These are phyloP conservation scores for Chlorella sp. DNA, from an alignment of 139 green algal genomes.

Conservation along the genomic window DNA sequence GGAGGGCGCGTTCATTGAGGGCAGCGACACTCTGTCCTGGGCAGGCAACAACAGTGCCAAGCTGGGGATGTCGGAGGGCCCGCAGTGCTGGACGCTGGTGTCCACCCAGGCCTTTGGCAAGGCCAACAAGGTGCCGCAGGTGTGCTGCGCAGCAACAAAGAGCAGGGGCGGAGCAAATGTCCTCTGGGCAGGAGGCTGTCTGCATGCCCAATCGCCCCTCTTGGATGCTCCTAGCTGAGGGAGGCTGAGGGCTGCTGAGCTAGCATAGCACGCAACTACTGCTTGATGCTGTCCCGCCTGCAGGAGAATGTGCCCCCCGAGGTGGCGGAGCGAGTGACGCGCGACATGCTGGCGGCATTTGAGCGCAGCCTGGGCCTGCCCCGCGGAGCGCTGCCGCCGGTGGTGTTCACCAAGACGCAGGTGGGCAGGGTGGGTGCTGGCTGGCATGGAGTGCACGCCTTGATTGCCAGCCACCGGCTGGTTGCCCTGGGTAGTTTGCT, in stretches of 20 bases:
- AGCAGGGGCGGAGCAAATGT: too few species aligned
- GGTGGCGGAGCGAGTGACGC: conserved; percentile 56
- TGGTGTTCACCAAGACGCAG: conserved; percentile 35
- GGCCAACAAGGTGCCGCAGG: conserved; percentile 50
- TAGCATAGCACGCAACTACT: not conserved
- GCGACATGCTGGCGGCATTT: conserved; percentile 65
- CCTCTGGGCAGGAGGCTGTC: too few species aligned
- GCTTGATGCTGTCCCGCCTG: not conserved
- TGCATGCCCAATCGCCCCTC: too few species aligned
- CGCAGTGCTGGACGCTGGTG: conserved; percentile 87
- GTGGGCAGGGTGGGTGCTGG: not conserved
- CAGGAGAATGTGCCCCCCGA: conserved; percentile 74
- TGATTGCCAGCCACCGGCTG: too few species aligned
- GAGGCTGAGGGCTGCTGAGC: too few species aligned
- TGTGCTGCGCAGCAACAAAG: not conserved
- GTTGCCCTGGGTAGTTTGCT: too few species aligned
- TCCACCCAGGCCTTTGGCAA: conserved; percentile 75
- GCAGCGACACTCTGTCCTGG: conserved; percentile 63
- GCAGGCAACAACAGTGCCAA: conserved; percentile 86
- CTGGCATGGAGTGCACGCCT: too few species aligned
- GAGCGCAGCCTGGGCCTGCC: conserved; percentile 35
- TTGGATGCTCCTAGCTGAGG: too few species aligned
- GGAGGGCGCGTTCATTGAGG: conserved; percentile 72
- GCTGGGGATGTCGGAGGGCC: conserved; percentile 40
- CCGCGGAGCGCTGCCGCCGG: conserved; percentile 10